phyloP scores from a whole-genome alignment of 768 basidiomycete genomes.

The Boletus rubropictus region DNA sequence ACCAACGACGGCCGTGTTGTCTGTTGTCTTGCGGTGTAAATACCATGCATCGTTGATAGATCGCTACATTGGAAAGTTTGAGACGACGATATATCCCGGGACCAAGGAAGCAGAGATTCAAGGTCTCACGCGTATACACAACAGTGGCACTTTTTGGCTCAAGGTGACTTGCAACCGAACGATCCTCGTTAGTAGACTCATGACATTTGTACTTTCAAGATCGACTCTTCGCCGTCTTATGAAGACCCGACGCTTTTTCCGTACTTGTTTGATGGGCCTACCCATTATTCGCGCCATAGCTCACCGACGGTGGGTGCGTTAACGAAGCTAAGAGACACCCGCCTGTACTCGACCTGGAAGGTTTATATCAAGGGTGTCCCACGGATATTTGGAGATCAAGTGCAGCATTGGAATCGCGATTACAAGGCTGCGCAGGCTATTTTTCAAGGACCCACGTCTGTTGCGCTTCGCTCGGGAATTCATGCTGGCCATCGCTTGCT shows the following conservation, averaged over 20 bases:
- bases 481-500: constrained; percentile 70
- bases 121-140: constrained; percentile 43
- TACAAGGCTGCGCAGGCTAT: constrained; percentile 71
- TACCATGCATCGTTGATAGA: constrained; percentile 54
- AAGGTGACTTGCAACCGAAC: constrained; percentile 38
- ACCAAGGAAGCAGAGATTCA: constrained; percentile 61
- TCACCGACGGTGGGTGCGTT: constrained; percentile 65
- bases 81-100: constrained; percentile 47
- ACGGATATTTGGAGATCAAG: constrained; percentile 50
- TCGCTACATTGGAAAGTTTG: constrained; percentile 61
- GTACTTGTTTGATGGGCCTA: constrained; percentile 69
- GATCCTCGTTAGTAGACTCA: constrained; percentile 1
- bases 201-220: constrained; percentile 33
- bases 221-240: constrained; percentile 48
- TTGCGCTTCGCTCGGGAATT: constrained; percentile 63
- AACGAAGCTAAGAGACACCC: constrained; percentile 53
- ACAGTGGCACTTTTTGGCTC: constrained; percentile 62
- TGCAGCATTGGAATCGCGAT: constrained; percentile 61
- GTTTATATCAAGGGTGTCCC: constrained; percentile 55
- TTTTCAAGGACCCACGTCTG: constrained; percentile 53
- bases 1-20: constrained; percentile 52
- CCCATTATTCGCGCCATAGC: constrained; percentile 64
- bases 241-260: constrained; percentile 37
- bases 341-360: constrained; percentile 79
- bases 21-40: constrained; percentile 64